Base-by-base conservation (phyloP, 2,329 filamentous ascomycete genomes). In the Ophiosphaerella herpotricha region DNA sequence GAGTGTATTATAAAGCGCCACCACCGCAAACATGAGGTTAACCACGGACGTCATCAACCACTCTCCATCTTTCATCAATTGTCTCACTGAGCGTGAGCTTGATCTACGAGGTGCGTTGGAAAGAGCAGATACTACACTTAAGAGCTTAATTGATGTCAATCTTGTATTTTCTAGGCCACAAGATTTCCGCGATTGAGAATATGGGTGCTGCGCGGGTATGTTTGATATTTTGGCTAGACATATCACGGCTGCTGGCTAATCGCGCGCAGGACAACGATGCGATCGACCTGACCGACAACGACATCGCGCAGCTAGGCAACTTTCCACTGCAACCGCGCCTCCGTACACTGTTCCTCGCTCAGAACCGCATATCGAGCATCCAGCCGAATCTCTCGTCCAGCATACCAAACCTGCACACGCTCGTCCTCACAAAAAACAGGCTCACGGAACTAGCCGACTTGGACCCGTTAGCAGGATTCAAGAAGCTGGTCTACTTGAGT, bases 91-190 rank as follows among this genome's bases (percentile, higher is more conserved):
- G 84, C 91, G 94, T 77, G 94, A 99, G 85, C 86, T 99, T 75
- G 92, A 97, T 82, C 90, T 99, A 70, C 87, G 94, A 96, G 94
- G 94, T 97, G 89, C 86, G 91, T 85, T 85, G 89, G 89, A 91
- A 96, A 91, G 91, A 86, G 82, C 90, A 93, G 91, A 94, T 96
- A 85, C 91, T 96, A 90, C 90, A 91, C 85, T 85, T 85, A 79
- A 73, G 86, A 86, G 84, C 88, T 90, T 82, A 85, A 84, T 93
- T 94, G 87, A 95, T 92, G 89, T 84, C 82, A 74, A 82, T 79
- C 77, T 79, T 73, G 63, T 63, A 55, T 64, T 61, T 51, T 85
- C 81, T 85, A 99, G 94, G 94, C 80, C 92, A 97, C 80, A 92
- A 95, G 80, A 97, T 99, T 75, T 91, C 93, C 68, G 85, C 88